A percentile compares a stretch with the other conserved stretches of the same genome.
These are phyloP conservation scores for Ceratocystis ficicola DNA, from an alignment of 2,329 filamentous ascomycete species.

Conservation along the genomic window DNA sequence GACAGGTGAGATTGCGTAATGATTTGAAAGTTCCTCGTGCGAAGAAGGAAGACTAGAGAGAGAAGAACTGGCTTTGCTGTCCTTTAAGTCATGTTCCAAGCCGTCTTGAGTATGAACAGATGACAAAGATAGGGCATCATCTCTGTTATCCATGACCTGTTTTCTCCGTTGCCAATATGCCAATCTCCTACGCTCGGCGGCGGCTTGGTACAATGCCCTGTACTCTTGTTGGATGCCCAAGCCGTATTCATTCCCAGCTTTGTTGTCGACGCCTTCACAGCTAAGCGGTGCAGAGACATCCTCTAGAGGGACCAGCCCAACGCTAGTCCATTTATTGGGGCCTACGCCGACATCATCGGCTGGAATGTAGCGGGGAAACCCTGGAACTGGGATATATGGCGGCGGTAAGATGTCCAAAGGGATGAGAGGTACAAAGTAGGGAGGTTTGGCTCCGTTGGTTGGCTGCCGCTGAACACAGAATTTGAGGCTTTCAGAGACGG, in stretches of 20 bases:
- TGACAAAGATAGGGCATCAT: neutral
- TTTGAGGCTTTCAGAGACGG: neutral
- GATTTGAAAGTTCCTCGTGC: neutral
- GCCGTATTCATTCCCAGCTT: neutral
- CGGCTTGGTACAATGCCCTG: neutral
- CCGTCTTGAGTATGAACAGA: neutral
- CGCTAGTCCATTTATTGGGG: neutral
- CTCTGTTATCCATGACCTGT: neutral
- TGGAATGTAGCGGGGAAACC: conserved; percentile 34
- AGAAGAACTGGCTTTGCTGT: neutral
- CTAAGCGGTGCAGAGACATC: neutral
- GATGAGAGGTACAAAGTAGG: conserved; percentile 40
- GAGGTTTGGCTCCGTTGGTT: conserved; percentile 25
- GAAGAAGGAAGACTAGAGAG: no score
- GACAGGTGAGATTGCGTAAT: neutral
- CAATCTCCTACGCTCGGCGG: neutral
- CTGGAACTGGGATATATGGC: conserved; percentile 34
- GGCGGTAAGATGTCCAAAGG: conserved; percentile 40
- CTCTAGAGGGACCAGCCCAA: neutral
- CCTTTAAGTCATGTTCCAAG: neutral
- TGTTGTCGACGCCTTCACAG: neutral
- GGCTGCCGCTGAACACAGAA: conserved; percentile 36
- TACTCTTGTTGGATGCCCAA: neutral
- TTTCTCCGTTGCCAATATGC: no score
- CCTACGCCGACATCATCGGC: conserved; percentile 29